phyloP scores from a whole-genome alignment of 179 eudicot species.

The Silene coronaria region DNA sequence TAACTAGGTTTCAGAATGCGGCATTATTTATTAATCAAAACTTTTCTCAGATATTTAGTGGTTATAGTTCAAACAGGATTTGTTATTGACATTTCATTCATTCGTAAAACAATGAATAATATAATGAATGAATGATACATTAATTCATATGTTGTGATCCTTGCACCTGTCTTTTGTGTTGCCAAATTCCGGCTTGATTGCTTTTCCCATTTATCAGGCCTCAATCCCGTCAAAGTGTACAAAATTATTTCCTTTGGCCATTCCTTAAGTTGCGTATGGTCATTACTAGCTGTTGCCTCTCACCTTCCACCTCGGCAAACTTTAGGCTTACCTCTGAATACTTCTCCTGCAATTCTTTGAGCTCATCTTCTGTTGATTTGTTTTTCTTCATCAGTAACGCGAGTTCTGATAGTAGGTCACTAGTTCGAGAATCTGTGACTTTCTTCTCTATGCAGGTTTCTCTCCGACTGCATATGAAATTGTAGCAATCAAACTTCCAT shows the following conservation, averaged over 20 bases:
- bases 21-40: constrained; percentile 11
- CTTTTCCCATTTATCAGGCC: constrained; percentile 6
- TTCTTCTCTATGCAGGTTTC: constrained; percentile 34
- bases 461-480: constrained; percentile 31
- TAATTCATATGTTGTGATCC: not conserved
- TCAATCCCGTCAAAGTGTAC: not conserved
- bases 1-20: constrained; percentile 71
- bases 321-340: constrained; percentile 78
- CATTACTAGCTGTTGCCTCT: constrained; percentile 91
- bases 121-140: constrained; percentile 11
- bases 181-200: not conserved
- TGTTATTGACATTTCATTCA: not conserved
- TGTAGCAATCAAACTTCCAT: not conserved
- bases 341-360: constrained; percentile 82
- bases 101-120: not conserved
- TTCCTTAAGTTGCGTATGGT: constrained; percentile 67
- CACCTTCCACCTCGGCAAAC: constrained; percentile 96
- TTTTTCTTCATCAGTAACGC: constrained; percentile 57
- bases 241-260: constrained; percentile 54
- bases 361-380: constrained; percentile 65
- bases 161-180: constrained; percentile 7
- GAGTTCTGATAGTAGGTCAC: constrained; percentile 44
- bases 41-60: not conserved
- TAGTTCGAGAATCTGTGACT: constrained; percentile 25
- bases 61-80: not conserved